Evolutionary conservation across 2,329 filamentous ascomycete species (phyloP).

Genomic region (Penicillium sclerotiorum): DNA sequence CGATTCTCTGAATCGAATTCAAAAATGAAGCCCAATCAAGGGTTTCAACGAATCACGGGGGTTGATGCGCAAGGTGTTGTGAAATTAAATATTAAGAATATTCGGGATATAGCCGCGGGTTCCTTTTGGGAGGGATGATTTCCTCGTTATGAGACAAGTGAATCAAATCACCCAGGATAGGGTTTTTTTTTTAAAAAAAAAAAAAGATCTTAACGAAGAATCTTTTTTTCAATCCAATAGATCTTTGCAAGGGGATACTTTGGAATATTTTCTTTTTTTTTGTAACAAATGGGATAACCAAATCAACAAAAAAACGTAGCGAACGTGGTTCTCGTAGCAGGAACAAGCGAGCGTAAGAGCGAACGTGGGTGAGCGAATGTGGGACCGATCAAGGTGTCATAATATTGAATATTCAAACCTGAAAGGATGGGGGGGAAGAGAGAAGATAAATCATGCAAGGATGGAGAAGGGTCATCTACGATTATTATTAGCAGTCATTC

Average conservation of each 20-base stretch:
- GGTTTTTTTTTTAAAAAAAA: background rate
- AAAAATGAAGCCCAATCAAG: constrained; percentile 8
- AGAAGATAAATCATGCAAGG: constrained; percentile 23
- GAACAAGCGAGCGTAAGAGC: constrained; percentile 41
- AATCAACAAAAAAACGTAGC: constrained; percentile 33
- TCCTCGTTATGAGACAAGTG: constrained; percentile 1
- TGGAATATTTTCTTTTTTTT: constrained; percentile 6
- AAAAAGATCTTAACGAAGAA: too few relatives aligned
- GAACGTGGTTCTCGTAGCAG: constrained; percentile 43
- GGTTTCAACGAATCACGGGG: constrained; percentile 13
- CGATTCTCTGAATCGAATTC: too few relatives aligned
- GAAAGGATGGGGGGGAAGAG: constrained; percentile 17
- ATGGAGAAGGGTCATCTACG: constrained; percentile 27
- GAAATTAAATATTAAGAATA: constrained; percentile 31
- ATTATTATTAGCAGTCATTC: constrained; percentile 30
- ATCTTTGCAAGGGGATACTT: background rate
- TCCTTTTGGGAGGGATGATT: constrained; percentile 11
- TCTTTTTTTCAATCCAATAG: background rate
- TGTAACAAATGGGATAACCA: constrained; percentile 6
- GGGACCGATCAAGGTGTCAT: constrained; percentile 35
- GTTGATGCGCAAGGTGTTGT: constrained; percentile 21
- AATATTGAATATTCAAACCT: constrained; percentile 20
- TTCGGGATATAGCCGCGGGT: constrained; percentile 17
- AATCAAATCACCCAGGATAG: background rate
- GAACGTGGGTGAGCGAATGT: constrained; percentile 42